These are phyloP conservation scores for Hydrangea macrophylla DNA, from an alignment of 148 eudicot species.

Conservation along the genomic window DNA sequence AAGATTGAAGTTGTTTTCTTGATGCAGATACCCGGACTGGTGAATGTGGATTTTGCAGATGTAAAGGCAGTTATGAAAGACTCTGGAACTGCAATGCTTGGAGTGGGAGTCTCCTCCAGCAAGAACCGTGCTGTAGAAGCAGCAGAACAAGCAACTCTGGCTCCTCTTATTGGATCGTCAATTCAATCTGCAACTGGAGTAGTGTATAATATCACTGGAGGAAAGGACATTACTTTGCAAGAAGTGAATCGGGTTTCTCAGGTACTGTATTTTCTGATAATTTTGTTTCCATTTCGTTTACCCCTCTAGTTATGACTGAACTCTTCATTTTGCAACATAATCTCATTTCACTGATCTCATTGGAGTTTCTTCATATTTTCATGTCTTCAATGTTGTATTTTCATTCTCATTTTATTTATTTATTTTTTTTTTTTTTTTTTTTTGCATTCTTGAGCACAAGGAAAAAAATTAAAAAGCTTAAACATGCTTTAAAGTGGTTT, in stretches of 20 bases:
- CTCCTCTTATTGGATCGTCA: conserved; percentile 95
- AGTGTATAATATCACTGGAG: conserved; percentile 96
- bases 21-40: conserved; percentile 92
- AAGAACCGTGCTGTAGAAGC: conserved; percentile 99
- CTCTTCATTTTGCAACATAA: too few species aligned
- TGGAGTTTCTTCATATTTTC: too few species aligned
- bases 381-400: too few species aligned
- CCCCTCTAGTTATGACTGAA: too few species aligned
- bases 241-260: conserved; percentile 98
- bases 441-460: too few species aligned
- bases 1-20: conserved; percentile 11
- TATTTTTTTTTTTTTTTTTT: too few species aligned
- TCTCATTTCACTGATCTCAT: too few species aligned
- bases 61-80: conserved; percentile 97
- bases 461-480: too few species aligned
- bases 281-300: too few species aligned
- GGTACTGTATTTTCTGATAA: too few species aligned
- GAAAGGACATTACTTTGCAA: conserved; percentile 92
- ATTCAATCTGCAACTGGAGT: conserved; percentile 99
- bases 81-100: conserved; percentile 99
- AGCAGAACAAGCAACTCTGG: conserved; percentile 97
- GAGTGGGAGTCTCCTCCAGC: conserved; percentile 96
- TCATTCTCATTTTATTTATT: too few species aligned
- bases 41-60: conserved; percentile 98
- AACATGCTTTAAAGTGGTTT: too few species aligned